These are phyloP conservation scores for Diplocarpon rosae DNA, from an alignment of 2,329 filamentous ascomycete genomes.

Conservation along the genomic window DNA sequence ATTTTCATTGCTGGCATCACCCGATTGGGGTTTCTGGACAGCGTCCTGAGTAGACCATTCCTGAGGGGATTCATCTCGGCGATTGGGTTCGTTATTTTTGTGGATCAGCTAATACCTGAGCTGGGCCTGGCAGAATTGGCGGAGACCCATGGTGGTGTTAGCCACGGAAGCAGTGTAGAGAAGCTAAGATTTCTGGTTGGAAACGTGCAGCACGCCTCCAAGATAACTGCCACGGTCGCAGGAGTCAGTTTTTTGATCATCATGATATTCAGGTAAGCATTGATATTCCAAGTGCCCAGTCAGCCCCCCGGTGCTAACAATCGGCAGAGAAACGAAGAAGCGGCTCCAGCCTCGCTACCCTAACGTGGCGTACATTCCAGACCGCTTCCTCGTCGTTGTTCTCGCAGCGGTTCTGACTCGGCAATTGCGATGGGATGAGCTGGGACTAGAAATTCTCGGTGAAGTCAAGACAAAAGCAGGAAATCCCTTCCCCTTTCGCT, in stretches of 20 bases:
- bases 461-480: slow-evolving; percentile 64
- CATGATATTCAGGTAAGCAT: slow-evolving; percentile 69
- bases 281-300: background rate
- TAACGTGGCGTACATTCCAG: slow-evolving; percentile 76
- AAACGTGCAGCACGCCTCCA: slow-evolving; percentile 57
- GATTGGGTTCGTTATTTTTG: slow-evolving; percentile 90
- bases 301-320: slow-evolving; percentile 8
- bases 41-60: slow-evolving; percentile 85
- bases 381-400: slow-evolving; percentile 83
- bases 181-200: slow-evolving; percentile 71
- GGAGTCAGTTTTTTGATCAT: slow-evolving; percentile 75
- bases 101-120: slow-evolving; percentile 89
- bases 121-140: slow-evolving; percentile 64
- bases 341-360: slow-evolving; percentile 69
- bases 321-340: slow-evolving; percentile 63
- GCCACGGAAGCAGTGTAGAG: slow-evolving; percentile 75
- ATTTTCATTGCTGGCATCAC: slow-evolving; percentile 81
- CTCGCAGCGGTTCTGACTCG: slow-evolving; percentile 72
- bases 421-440: slow-evolving; percentile 63
- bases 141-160: slow-evolving; percentile 47
- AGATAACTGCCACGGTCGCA: slow-evolving; percentile 65
- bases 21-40: slow-evolving; percentile 84
- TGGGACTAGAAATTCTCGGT: slow-evolving; percentile 76
- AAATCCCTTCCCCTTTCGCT: slow-evolving; percentile 68
- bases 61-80: slow-evolving; percentile 92